Conservation (phyloP, 371 early-diverging fungal genomes). For the Thermomucor indicae-seudaticae region DNA sequence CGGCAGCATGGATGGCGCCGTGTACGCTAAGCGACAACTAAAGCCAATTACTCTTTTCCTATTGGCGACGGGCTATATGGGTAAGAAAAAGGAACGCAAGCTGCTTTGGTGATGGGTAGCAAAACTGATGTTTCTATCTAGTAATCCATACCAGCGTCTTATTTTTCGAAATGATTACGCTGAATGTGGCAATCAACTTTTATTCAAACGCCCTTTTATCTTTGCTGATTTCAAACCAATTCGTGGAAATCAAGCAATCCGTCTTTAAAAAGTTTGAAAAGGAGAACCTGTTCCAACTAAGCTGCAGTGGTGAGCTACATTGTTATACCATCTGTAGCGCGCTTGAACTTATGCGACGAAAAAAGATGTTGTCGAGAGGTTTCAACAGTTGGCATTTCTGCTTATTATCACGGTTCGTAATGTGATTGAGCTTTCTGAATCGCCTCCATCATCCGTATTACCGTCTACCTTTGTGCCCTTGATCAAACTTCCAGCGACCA, state of each 20-base stretch:
- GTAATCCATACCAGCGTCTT: constrained; percentile 82
- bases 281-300: constrained; percentile 93
- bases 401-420: constrained; percentile 87
- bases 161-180: constrained; percentile 94
- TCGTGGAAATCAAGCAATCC: constrained; percentile 95
- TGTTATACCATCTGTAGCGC: no score
- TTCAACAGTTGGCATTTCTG: constrained; percentile 85
- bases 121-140: constrained; percentile 6
- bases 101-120: neutral
- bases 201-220: constrained; percentile 91
- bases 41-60: constrained; percentile 61
- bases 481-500: constrained; percentile 51
- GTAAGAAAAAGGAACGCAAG: constrained; percentile 21
- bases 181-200: constrained; percentile 95
- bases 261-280: constrained; percentile 96
- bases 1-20: constrained; percentile 10
- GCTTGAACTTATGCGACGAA: neutral
- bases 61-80: constrained; percentile 77
- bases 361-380: constrained; percentile 92
- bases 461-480: constrained; percentile 62
- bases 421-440: constrained; percentile 81
- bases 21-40: constrained; percentile 45
- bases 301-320: constrained; percentile 70
- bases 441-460: constrained; percentile 57
- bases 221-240: constrained; percentile 93